A percentile compares a stretch with the other conserved stretches of the same genome.
Conservation (phyloP, 1,284 basidiomycete species). For the Puccinia brachypodii region DNA sequence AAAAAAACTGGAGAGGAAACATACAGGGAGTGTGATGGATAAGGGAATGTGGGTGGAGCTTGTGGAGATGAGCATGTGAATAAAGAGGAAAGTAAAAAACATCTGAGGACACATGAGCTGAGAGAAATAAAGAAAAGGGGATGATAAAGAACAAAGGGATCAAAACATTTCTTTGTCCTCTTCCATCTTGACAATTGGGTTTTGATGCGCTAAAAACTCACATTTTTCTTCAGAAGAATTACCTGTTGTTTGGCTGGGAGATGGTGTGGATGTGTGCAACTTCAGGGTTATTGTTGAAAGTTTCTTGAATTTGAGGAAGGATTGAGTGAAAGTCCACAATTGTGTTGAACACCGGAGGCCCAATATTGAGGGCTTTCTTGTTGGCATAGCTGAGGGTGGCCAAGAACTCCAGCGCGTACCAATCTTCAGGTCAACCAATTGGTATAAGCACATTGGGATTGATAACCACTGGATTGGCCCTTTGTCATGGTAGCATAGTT, state of each 20-base stretch:
- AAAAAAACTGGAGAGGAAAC: not conserved
- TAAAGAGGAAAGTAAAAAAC: not conserved
- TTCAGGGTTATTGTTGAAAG: not conserved
- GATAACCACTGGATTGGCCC: not conserved
- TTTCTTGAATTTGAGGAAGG: not conserved
- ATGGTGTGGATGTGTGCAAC: not conserved
- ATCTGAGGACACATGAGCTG: not conserved
- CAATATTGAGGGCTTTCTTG: not conserved
- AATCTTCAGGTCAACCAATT: conserved; percentile 24
- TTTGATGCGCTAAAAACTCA: not conserved
- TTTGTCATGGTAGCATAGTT: not conserved
- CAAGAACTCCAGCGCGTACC: not conserved
- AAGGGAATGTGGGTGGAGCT: not conserved
- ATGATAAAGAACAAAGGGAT: not conserved
- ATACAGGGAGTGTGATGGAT: not conserved
- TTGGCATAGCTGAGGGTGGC: too few species aligned
- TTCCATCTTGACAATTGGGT: conserved; percentile 14
- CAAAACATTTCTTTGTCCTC: conserved; percentile 15
- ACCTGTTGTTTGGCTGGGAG: not conserved
- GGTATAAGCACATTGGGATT: conserved; percentile 2
- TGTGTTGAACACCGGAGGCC: not conserved
- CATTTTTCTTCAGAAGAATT: not conserved
- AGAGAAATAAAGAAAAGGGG: not conserved
- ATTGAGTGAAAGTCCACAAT: not conserved
- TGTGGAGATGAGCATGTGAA: not conserved